These are phyloP conservation scores for Heliosperma pusillum DNA, from an alignment of 148 eudicot genomes.

Conservation along the genomic window DNA sequence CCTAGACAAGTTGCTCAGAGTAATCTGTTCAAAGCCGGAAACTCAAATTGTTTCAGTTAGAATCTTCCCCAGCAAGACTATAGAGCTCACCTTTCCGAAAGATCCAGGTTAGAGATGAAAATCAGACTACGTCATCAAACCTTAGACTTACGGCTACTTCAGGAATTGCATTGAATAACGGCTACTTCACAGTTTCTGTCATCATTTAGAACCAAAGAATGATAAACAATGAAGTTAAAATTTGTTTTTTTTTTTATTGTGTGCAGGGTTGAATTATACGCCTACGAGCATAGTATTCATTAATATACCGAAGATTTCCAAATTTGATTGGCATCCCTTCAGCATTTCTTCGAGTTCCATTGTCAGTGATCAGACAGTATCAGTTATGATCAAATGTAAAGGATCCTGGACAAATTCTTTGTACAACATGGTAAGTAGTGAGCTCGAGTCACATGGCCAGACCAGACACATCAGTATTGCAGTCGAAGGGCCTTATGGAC, in stretches of 20 bases:
- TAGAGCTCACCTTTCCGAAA: conserved; percentile 72
- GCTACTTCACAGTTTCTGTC: too few species aligned
- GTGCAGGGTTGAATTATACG: conserved; percentile 58
- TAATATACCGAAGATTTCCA: conserved; percentile 73
- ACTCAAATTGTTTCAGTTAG: conserved; percentile 61
- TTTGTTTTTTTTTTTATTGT: background rate
- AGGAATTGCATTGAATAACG: background rate
- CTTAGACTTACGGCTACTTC: too few species aligned
- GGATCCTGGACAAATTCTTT: conserved; percentile 78
- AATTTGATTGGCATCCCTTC: conserved; percentile 83
- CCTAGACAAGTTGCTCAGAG: conserved; percentile 60
- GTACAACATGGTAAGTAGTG: conserved; percentile 35
- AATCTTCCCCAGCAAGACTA: conserved; percentile 61
- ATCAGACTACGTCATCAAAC: background rate
- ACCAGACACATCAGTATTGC: conserved; percentile 46
- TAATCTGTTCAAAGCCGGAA: conserved; percentile 57
- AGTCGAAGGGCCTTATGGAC: conserved; percentile 91
- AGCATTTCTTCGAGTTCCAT: conserved; percentile 66
- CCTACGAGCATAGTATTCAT: conserved; percentile 77
- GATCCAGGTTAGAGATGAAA: conserved; percentile 49
- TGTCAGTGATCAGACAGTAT: conserved; percentile 49
- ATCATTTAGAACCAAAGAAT: background rate
- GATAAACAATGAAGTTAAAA: background rate
- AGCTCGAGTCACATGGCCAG: conserved; percentile 25
- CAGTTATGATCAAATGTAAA: conserved; percentile 68